Base-by-base conservation (phyloP, 306 rosid genomes). In the Vigna mungo region DNA sequence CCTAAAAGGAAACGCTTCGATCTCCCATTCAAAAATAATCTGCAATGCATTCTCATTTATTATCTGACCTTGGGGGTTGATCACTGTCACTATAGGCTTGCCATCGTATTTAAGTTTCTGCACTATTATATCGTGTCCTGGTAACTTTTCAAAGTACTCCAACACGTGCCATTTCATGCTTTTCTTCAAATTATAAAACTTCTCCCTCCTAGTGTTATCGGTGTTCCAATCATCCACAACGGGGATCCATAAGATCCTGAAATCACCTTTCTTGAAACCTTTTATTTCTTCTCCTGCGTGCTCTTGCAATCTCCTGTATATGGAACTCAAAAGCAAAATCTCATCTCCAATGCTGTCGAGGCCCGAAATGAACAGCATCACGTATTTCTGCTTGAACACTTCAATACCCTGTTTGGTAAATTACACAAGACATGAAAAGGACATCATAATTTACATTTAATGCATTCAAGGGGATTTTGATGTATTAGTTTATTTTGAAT, bases 161-260 rank as follows among this genome's bases (percentile, higher is more conserved):
- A 81, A 6, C 54, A 37, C 54, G 30, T 43, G n/a, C 74, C 77
- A 81, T 20, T 81, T 81, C 17, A 81, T 76, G 46, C 8, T 8
- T 61, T 43, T 64, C 27, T 70, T 81, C 36, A 43, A 30, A 0
- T 0, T 7, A 3, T 3, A 41, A 34, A 81, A 81, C 17, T 43
- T 3, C 4, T 15, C 14, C 46, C 36, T 76, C 44, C 2, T 63
- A 1, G 32, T 75, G 15, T 6, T 56, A 1, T 0, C 16, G 0
- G 15, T 43, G 0, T 75, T 25, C 85, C 85, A 76, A 0, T 0
- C 41, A 43, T 36, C 56, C 70, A 77, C 85, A 32, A 82, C 16
- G 36, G 85, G 85, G 15, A 82, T 46, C 85, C 85, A 82, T 16
- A 82, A 64, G 44, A 82, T 82, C 65, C 64, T 82, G 64, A 82